Percentiles rank a stretch among this genome's conserved stretches.
Conservation (phyloP, 371 early-diverging fungal genomes). For the Mucor plumbeus region DNA sequence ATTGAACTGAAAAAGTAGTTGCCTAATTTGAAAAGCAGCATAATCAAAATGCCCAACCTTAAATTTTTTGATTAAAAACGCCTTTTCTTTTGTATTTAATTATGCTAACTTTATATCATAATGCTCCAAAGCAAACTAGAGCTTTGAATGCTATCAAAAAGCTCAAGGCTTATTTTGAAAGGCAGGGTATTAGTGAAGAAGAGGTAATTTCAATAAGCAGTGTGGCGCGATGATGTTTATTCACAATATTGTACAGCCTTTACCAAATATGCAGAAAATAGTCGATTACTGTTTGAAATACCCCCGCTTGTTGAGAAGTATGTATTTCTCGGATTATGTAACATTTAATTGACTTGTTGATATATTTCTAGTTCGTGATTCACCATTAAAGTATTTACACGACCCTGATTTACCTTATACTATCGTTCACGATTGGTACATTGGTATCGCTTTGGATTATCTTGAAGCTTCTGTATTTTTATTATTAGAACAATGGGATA, state of each 20-base stretch:
- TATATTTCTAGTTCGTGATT: conserved; percentile 21
- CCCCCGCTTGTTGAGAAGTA: conserved; percentile 25
- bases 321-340: neutral
- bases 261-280: conserved; percentile 28
- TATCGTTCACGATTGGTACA: conserved; percentile 27
- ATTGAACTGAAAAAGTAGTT: no score
- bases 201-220: conserved; percentile 9
- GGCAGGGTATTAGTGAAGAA: conserved; percentile 14
- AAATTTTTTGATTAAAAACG: neutral
- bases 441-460: conserved; percentile 25
- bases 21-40: no score
- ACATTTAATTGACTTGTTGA: neutral
- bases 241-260: conserved; percentile 3
- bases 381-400: conserved; percentile 20
- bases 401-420: conserved; percentile 16
- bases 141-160: conserved; percentile 14
- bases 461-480: conserved; percentile 17
- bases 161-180: conserved; percentile 17
- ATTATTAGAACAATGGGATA: conserved; percentile 19
- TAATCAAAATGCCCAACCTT: neutral
- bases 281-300: conserved; percentile 19
- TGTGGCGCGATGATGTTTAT: neutral
- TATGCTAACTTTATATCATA: conserved; percentile 4
- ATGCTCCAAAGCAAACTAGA: conserved; percentile 24
- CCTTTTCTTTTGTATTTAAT: neutral